These are phyloP conservation scores for Ceratobasidium sp. DNA, from an alignment of 1,284 basidiomycete species.

Conservation along the genomic window DNA sequence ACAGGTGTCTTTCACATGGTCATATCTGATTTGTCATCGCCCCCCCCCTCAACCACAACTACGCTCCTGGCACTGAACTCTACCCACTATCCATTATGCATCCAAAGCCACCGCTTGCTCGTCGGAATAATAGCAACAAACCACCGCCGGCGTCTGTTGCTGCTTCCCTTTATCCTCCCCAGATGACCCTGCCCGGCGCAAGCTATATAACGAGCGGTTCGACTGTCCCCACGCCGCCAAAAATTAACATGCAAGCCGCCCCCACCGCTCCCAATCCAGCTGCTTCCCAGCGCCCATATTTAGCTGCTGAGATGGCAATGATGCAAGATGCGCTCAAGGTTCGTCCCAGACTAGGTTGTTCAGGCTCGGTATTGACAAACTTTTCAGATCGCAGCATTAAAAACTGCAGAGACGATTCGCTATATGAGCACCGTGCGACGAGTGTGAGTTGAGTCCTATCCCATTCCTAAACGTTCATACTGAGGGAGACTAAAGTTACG, in stretches of 20 bases:
- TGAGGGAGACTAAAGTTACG: constrained; percentile 65
- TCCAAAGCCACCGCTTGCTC: constrained; percentile 13
- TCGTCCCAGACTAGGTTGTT: neutral
- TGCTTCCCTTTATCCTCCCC: constrained; percentile 21
- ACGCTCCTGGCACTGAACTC: neutral
- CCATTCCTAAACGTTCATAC: constrained; percentile 27
- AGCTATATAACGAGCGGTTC: constrained; percentile 18
- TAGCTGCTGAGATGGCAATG: constrained; percentile 40
- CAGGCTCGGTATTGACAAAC: neutral
- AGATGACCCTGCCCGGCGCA: constrained; percentile 33
- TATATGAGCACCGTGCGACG: constrained; percentile 35
- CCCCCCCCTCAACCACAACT: neutral
- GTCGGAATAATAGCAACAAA: constrained; percentile 33
- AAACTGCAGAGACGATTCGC: constrained; percentile 38
- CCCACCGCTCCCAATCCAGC: neutral
- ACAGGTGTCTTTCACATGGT: constrained; percentile 38
- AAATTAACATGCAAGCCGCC: neutral
- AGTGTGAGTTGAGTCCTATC: constrained; percentile 11
- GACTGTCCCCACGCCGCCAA: neutral
- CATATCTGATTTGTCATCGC: constrained; percentile 21
- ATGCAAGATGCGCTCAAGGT: constrained; percentile 42
- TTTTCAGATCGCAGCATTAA: constrained; percentile 29
- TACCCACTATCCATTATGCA: constrained; percentile 7
- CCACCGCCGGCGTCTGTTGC: neutral
- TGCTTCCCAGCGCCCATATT: constrained; percentile 22